phyloP scores from a whole-genome alignment of 495 filamentous ascomycete genomes.

The Xylaria sp. region DNA sequence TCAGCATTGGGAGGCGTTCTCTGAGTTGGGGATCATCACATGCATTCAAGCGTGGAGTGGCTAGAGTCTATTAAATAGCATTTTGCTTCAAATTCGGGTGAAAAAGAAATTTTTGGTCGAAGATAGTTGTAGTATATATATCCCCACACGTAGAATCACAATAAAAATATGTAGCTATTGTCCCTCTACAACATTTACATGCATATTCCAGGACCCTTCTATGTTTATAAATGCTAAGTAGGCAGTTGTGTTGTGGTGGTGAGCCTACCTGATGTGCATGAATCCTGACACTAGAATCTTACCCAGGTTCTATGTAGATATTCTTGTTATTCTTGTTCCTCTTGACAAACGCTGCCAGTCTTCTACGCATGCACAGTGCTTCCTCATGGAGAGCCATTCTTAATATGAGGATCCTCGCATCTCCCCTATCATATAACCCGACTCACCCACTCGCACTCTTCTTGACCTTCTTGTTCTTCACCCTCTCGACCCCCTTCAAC shows the following conservation, averaged over 20 bases:
- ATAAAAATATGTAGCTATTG: not conserved
- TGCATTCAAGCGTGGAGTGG: slow-evolving; percentile 21
- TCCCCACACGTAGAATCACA: not conserved
- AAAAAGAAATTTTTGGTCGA: not conserved
- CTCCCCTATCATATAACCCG: not conserved
- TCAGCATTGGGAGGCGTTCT: slow-evolving; percentile 38
- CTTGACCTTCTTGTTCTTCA: slow-evolving; percentile 33
- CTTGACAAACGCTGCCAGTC: not conserved
- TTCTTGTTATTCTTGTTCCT: not conserved
- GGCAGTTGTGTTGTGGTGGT: not conserved
- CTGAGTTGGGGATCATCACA: slow-evolving; percentile 27
- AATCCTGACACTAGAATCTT: not conserved
- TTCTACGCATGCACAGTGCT: not conserved
- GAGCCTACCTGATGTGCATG: not conserved
- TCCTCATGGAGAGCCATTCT: not conserved
- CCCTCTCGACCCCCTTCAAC: slow-evolving; percentile 47
- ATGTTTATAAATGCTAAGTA: too few species aligned
- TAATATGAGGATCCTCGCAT: not conserved
- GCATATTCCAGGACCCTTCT: too few species aligned
- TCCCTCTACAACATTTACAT: too few species aligned
- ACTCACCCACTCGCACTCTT: not conserved
- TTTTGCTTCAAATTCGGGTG: not conserved
- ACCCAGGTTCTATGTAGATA: not conserved
- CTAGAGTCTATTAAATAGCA: slow-evolving; percentile 8
- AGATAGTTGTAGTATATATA: not conserved